A percentile compares a stretch with the other conserved stretches of the same genome.
phyloP scores from a whole-genome alignment of 106 monocot genomes.

The Allium fistulosum region DNA sequence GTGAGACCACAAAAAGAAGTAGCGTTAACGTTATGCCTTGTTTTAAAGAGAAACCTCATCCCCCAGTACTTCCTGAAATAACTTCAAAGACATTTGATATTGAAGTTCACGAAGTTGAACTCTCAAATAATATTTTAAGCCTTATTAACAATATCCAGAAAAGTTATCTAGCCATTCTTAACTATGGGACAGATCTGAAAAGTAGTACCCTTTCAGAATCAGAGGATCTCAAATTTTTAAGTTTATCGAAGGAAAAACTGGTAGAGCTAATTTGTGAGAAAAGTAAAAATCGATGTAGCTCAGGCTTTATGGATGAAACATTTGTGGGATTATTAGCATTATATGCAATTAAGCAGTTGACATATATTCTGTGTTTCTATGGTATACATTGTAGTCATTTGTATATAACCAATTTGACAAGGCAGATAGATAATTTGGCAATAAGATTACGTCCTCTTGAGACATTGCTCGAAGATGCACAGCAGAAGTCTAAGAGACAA shows the following conservation, averaged over 20 bases:
- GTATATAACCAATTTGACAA: constrained; percentile 39
- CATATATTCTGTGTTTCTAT: constrained; percentile 55
- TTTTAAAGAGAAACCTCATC: constrained; percentile 14
- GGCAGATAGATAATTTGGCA: constrained; percentile 14
- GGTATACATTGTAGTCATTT: constrained; percentile 48
- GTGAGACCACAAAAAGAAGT: constrained; percentile 10
- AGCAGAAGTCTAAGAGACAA: constrained; percentile 31
- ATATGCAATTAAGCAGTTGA: constrained; percentile 47
- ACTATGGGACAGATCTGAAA: constrained; percentile 30
- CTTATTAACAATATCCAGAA: constrained; percentile 35
- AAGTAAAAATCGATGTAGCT: constrained; percentile 9
- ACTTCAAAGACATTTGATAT: constrained; percentile 18
- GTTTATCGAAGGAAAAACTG: constrained; percentile 38
- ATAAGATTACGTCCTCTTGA: constrained; percentile 29
- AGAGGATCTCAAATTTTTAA: constrained; percentile 18
- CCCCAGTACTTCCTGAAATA: constrained; percentile 10
- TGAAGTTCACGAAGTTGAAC: constrained; percentile 36
- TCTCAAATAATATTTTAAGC: constrained; percentile 31
- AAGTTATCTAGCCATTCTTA: constrained; percentile 31
- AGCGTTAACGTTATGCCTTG: background rate
- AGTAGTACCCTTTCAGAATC: constrained; percentile 9
- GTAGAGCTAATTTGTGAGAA: constrained; percentile 34
- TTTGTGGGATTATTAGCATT: constrained; percentile 25
- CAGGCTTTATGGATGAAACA: constrained; percentile 20
- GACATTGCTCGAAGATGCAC: constrained; percentile 35